Evolutionary conservation across 257 asterid genomes (phyloP), one percentile per base, ranked within the genome.

Genomic region (Primulina eburnea): DNA sequence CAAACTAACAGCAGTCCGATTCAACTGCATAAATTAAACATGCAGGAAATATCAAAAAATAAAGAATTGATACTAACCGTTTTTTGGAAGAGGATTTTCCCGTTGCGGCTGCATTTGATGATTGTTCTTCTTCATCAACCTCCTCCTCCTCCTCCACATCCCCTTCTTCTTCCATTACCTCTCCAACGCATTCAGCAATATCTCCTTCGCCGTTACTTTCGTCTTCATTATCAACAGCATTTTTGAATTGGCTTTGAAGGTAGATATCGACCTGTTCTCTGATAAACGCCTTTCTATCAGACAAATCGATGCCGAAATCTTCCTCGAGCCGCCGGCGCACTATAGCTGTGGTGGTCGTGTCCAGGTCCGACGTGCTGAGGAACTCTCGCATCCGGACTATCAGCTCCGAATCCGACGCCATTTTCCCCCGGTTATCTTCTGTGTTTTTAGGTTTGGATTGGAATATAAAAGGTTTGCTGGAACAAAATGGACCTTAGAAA

Each of bases 311-410:
- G 67, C 81, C 89, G 60, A 91, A 94, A 67, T 91, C 95, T 4
- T 81, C 84, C 85, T 91, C 97, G 10, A 94, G 87, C 37, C 89
- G 83, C 61, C 97, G 92, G 70, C 97, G 96, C 65, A 89, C 90
- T 72, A 65, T 72, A 6, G 87, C 74, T 3, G 82, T 87, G 50
- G 93, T 91, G 55, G 96, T 91, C 50, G 83, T 89, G 81, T 75
- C 76, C 71, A 94, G 88, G 95, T 94, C 99, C 63, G 97, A 84
- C 57, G 82, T 74, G 85, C 87, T 79, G 28, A 94, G 90, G 80
- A 89, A 75, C 71, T 85, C 89, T 64, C 81, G 81, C 72, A 94
- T 84, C 75, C 96, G 87, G 56, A 59, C 82, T 78, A 88, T 84
- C 60, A 94, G 81, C 74, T 86, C 92, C 68, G 86, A 67, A n/a